phyloP scores from a whole-genome alignment of 805 yeast genomes.

The Candida ortonii region DNA sequence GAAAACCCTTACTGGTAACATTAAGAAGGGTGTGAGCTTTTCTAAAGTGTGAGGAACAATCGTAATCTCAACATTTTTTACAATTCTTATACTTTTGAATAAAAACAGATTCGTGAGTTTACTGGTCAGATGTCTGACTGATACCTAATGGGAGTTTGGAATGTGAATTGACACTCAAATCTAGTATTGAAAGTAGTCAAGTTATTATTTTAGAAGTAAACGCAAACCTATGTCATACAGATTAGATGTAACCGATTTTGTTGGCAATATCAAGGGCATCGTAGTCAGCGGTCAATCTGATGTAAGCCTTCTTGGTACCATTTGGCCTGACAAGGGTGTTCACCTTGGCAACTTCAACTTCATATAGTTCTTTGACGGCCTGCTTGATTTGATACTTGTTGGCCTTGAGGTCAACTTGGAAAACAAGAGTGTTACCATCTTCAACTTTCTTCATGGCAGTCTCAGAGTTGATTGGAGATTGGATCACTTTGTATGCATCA shows the following conservation, averaged over 20 bases:
- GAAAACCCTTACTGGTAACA: conserved; percentile 52
- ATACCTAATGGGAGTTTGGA: neutral
- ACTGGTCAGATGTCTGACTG: no score
- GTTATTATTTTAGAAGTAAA: conserved; percentile 2
- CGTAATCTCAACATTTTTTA: conserved; percentile 1
- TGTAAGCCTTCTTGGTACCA: conserved; percentile 99
- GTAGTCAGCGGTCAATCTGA: conserved; percentile 97
- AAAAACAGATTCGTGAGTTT: no score
- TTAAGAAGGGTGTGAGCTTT: conserved; percentile 51
- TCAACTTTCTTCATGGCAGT: conserved; percentile 99
- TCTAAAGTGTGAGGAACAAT: conserved; percentile 1
- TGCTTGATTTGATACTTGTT: conserved; percentile 98
- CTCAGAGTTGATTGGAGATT: conserved; percentile 95
- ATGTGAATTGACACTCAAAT: neutral
- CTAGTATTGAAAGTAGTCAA: no score
- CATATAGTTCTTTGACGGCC: conserved; percentile 97
- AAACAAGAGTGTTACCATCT: conserved; percentile 98
- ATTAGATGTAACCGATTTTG: conserved; percentile 98
- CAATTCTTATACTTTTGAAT: conserved; percentile 6
- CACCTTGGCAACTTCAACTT: conserved; percentile 89
- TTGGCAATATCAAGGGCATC: conserved; percentile 99
- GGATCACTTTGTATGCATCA: conserved; percentile 92
- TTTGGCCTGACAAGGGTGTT: conserved; percentile 98
- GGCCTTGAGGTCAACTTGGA: conserved; percentile 95
- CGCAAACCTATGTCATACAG: conserved; percentile 13